Conservation (phyloP, 345 rosid genomes). For the Camelina hispida region DNA sequence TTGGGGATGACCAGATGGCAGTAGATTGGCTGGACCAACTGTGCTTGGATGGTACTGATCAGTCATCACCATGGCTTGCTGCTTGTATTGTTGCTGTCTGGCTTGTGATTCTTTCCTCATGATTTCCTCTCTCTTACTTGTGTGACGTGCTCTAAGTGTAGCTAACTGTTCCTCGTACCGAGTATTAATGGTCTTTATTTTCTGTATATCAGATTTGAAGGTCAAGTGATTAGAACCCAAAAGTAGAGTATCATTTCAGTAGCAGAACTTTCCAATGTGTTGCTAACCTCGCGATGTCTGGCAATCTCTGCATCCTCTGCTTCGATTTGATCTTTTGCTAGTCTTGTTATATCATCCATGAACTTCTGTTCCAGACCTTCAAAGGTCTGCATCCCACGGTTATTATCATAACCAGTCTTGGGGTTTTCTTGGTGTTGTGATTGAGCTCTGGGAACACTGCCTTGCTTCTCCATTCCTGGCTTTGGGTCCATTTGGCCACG, state of each 20-base stretch:
- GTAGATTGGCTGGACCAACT: constrained; percentile 43
- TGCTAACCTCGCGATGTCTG: constrained; percentile 83
- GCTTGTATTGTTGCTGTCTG: constrained; percentile 68
- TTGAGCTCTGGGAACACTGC: constrained; percentile 59
- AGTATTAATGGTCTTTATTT: constrained; percentile 65
- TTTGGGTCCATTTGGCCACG: constrained; percentile 64
- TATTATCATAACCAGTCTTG: constrained; percentile 58
- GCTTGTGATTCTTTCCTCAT: constrained; percentile 67
- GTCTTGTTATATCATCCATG: constrained; percentile 66
- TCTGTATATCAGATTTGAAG: constrained; percentile 51
- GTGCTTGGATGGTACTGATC: constrained; percentile 54
- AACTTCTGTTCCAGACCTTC: constrained; percentile 77
- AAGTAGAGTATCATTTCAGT: constrained; percentile 1
- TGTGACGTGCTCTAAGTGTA: constrained; percentile 65
- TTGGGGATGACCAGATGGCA: constrained; percentile 53
- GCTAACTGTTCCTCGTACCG: constrained; percentile 72
- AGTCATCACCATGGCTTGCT: constrained; percentile 50
- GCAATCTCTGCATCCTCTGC: constrained; percentile 87
- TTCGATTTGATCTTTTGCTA: constrained; percentile 70
- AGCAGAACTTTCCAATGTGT: constrained; percentile 4
- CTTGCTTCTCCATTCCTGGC: constrained; percentile 56
- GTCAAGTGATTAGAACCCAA: neutral
- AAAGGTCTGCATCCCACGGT: constrained; percentile 53
- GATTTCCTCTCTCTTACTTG: constrained; percentile 73
- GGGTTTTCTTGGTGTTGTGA: constrained; percentile 59